Conservation (phyloP, 345 rosid species). For the Lumnitzera littorea region DNA sequence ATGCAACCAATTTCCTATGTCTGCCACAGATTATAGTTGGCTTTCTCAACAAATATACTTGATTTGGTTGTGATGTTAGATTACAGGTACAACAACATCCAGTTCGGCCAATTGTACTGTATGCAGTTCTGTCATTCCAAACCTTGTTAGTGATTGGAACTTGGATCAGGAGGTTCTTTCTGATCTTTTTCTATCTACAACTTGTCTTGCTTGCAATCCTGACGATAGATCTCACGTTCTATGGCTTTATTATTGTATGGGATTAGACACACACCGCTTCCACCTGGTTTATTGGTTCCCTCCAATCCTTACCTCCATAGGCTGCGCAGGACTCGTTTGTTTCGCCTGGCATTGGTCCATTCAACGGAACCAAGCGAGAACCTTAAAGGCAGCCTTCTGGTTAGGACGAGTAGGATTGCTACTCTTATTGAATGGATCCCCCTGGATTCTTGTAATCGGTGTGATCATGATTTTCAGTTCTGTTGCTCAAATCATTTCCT, state of each 20-base stretch:
- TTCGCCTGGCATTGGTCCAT: constrained; percentile 48
- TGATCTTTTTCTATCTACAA: constrained; percentile 50
- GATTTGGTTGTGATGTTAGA: too few species aligned
- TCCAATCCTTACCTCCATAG: constrained; percentile 55
- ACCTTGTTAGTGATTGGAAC: constrained; percentile 26
- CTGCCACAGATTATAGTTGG: too few species aligned
- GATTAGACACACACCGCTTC: constrained; percentile 37
- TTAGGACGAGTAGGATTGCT: constrained; percentile 50
- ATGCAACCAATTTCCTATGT: too few species aligned
- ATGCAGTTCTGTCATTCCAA: background rate
- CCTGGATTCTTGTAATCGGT: constrained; percentile 31
- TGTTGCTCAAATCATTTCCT: constrained; percentile 43
- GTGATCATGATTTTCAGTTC: constrained; percentile 32
- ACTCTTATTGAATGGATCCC: constrained; percentile 29
- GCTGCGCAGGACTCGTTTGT: constrained; percentile 41
- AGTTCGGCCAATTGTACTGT: too few species aligned
- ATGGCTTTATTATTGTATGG: constrained; percentile 39
- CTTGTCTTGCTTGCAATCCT: constrained; percentile 40
- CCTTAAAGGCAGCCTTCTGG: constrained; percentile 62
- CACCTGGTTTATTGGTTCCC: constrained; percentile 68
- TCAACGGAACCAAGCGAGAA: constrained; percentile 32
- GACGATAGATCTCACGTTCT: constrained; percentile 43
- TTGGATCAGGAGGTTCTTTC: constrained; percentile 39
- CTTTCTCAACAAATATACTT: too few species aligned
- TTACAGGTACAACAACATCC: too few species aligned